Conservation (phyloP, 208 protist genomes). For the Trypanosoma vivax region DNA sequence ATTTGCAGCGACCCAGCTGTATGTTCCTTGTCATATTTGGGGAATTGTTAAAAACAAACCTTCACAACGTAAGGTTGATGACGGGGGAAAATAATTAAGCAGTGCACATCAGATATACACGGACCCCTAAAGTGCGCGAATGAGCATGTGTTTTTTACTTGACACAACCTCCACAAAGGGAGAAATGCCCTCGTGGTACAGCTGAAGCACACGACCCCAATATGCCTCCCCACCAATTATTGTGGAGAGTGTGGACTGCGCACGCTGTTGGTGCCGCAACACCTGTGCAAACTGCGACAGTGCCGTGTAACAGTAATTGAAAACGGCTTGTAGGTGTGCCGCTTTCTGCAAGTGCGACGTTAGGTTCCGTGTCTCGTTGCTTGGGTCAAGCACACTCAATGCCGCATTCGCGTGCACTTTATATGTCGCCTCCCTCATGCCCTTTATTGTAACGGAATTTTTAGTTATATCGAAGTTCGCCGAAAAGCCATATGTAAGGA, state of each 20-base stretch:
- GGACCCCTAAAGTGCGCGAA: slow-evolving; percentile 17
- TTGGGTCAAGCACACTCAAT: slow-evolving; percentile 32
- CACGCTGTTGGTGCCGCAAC: slow-evolving; percentile 20
- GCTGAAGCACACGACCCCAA: slow-evolving; percentile 33
- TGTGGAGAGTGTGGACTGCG: slow-evolving; percentile 38
- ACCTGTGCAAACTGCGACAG: slow-evolving; percentile 32
- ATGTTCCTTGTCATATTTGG: no score
- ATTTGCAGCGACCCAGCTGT: no score
- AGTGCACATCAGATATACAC: no score
- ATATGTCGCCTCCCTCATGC: slow-evolving; percentile 11
- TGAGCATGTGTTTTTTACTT: slow-evolving; percentile 16
- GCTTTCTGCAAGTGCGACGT: slow-evolving; percentile 23
- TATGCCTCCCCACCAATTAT: slow-evolving; percentile 40
- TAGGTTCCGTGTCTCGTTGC: slow-evolving; percentile 21
- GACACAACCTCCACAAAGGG: slow-evolving; percentile 25
- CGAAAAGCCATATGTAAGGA: slow-evolving; percentile 36
- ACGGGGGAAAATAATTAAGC: no score
- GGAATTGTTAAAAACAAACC: no score
- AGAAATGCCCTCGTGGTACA: slow-evolving; percentile 27
- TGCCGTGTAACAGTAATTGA: slow-evolving; percentile 44
- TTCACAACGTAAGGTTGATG: no score
- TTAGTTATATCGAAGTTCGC: slow-evolving; percentile 29
- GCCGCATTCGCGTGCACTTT: slow-evolving; percentile 30
- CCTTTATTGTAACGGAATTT: slow-evolving; percentile 19
- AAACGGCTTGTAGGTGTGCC: slow-evolving; percentile 33